Evolutionary conservation across 225 moss, liverwort and hornwort genomes (phyloP).

Genomic region (Physcomitrium patens): DNA sequence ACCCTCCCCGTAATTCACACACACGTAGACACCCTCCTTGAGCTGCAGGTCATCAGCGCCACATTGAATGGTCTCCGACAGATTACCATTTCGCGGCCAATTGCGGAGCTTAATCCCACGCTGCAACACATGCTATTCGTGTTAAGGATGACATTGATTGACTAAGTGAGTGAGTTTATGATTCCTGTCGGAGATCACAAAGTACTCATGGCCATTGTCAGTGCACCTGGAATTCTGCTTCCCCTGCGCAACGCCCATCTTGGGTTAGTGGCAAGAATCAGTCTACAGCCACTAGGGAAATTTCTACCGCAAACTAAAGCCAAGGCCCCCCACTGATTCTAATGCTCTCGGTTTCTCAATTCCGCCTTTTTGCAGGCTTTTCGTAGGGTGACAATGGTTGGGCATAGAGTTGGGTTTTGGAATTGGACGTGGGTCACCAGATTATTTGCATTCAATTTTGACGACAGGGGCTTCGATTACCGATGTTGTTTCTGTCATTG

Average conservation of each 20-base stretch:
- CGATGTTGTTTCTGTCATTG: too few species aligned
- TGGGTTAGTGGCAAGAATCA: slow-evolving; percentile 16
- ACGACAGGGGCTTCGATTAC: too few species aligned
- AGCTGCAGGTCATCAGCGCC: neutral
- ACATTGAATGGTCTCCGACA: neutral
- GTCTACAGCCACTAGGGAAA: neutral
- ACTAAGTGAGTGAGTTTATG: neutral
- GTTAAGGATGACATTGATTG: neutral
- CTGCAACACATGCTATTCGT: slow-evolving; percentile 21
- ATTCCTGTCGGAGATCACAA: slow-evolving; percentile 2
- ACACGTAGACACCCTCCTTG: neutral
- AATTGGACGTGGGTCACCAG: too few species aligned
- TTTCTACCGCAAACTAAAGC: neutral
- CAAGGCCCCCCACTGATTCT: neutral
- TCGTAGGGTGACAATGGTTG: too few species aligned
- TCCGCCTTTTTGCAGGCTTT: too few species aligned
- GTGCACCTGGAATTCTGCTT: slow-evolving; percentile 37
- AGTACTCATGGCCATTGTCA: slow-evolving; percentile 10
- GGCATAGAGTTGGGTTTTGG: too few species aligned
- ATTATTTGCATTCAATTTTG: too few species aligned
- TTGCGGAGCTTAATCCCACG: slow-evolving; percentile 1
- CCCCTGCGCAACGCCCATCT: neutral
- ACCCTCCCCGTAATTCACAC: too few species aligned
- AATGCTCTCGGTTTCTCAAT: too few species aligned
- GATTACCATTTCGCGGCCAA: neutral